Evolutionary conservation across 768 basidiomycete species (phyloP).

Genomic region (Tremella yokohamensis): DNA sequence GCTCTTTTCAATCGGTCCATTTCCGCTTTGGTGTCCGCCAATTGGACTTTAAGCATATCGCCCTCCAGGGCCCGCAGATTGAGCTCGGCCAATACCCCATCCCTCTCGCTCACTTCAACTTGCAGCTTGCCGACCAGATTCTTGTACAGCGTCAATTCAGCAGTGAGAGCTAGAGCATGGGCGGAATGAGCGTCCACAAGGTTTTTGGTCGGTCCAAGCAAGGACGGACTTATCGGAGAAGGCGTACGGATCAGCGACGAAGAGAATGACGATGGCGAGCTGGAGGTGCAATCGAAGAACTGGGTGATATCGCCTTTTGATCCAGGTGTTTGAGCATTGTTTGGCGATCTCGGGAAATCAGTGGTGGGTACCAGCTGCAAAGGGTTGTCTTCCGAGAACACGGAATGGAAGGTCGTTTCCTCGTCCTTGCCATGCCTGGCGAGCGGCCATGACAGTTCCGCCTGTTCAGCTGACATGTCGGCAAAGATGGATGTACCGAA

Average conservation of each 20-base stretch:
- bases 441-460: slow-evolving; percentile 41
- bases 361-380: not conserved
- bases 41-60: slow-evolving; percentile 26
- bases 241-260: slow-evolving; percentile 12
- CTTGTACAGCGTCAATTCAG: slow-evolving; percentile 34
- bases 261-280: slow-evolving; percentile 20
- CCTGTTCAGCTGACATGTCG: slow-evolving; percentile 47
- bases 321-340: not conserved
- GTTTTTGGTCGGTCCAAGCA: slow-evolving; percentile 27
- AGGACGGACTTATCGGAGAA: slow-evolving; percentile 2
- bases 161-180: slow-evolving; percentile 29
- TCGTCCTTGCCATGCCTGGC: slow-evolving; percentile 14
- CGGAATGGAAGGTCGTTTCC: slow-evolving; percentile 27
- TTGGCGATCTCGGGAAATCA: not conserved
- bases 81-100: slow-evolving; percentile 32
- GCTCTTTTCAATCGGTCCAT: not conserved
- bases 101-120: slow-evolving; percentile 36
- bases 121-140: slow-evolving; percentile 28
- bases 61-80: slow-evolving; percentile 29
- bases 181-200: slow-evolving; percentile 37
- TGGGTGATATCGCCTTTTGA: slow-evolving; percentile 26
- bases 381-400: not conserved
- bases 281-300: slow-evolving; percentile 36
- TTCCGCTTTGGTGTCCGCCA: slow-evolving; percentile 7
- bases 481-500: slow-evolving; percentile 39